Evolutionary conservation across 139 green algal species (phyloP), one percentile per base, ranked within the genome.

Genomic region (Haematococcus lacustris): DNA sequence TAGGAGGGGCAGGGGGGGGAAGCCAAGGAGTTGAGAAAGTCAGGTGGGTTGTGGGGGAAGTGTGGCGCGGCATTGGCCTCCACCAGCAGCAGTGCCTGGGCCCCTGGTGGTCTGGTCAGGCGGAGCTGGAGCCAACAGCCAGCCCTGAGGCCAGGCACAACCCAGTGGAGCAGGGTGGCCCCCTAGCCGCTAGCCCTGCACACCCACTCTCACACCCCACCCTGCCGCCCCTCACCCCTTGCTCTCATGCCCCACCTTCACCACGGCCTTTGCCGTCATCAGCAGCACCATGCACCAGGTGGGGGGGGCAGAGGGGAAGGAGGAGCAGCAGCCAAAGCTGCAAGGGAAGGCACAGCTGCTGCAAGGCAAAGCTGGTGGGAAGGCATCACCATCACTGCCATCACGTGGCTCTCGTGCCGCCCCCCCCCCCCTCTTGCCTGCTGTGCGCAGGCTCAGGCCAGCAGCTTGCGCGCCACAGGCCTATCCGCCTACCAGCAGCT

Each of bases 401-500:
- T 37, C 13, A 3, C 59, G 3, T 38, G 26, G 32, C 26, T 3
- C 30, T 0, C 30, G 28, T 38, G 53, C 28, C 34, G 3, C 40
- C 3, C 7, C 7, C 51, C 17, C 62, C 9, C 33, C 13, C 32
- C 13, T 17, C 57, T 37, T 13, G 23, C 4, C 6, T 21, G 21
- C 38, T 72, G 1, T 51, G 50, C 68, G 47, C 81, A 86, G 79
- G 87, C 86, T 38, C 78, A 93, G 57, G 88, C 88, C 9, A 51
- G 75, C 0, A 64, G 68, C 30, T 69, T 94, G 72, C 76, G 83
- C 68, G 74, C 64, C 23, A n/a, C 81, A 50, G 78, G 82, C 73
- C 83, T 95, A 78, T 17, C 73, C 61, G 76, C 85, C 38, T 95
- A 95, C 73, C 30, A 17, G 6, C 51, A 73, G n/a, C 71, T 95